Evolutionary conservation across 1,284 basidiomycete genomes (phyloP), one percentile per base, ranked within the genome.

Genomic region (Cutaneotrichosporon sp.): DNA sequence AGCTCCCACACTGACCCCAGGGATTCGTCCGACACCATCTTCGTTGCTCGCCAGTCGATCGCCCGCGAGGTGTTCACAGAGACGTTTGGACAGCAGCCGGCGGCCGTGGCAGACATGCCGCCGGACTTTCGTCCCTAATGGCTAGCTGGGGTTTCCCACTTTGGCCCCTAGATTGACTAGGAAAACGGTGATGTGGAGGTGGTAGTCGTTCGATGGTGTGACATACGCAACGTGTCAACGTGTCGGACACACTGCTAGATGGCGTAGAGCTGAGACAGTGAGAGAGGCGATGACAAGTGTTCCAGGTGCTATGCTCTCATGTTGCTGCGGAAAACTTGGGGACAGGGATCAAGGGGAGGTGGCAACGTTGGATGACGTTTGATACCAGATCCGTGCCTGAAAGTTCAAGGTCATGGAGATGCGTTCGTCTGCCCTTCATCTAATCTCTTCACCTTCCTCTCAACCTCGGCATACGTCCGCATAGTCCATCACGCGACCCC

Each of bases 21-120:
- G 30, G 14, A 10, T 22, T 31, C 5, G 9, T 38, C 31, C 52
- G 8, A 42, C 9, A 65, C 57, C 32, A 46, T 70, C 59, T 50
- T 60, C 6, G 65, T 65, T 16, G 70, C 67, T 2, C 64, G 67
- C 18, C 65, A 70, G 40, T 56, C 66, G 8, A 61, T 70, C 13
- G 71, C 73, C 13, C 56, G 52, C 10, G 34, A 62, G 32, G 70
- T 72, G 21, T 65, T 62, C 30, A n/a, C 30, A 21, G 65, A 71
- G 36, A 61, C 68, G 47, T 73, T 70, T 46, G 69, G 71, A 0
- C 69, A 72, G 38, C 55, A 59, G 18, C 60, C 64, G 38, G 56
- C 36, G 38, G 34, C 21, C 58, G 22, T n/a, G 11, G 14, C 18
- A 31, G 21, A 36, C 47, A 58, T 58, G 31, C 46, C 56, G 16